Evolutionary conservation across 106 monocot species (phyloP).

Genomic region (Dendrobium catenatum): DNA sequence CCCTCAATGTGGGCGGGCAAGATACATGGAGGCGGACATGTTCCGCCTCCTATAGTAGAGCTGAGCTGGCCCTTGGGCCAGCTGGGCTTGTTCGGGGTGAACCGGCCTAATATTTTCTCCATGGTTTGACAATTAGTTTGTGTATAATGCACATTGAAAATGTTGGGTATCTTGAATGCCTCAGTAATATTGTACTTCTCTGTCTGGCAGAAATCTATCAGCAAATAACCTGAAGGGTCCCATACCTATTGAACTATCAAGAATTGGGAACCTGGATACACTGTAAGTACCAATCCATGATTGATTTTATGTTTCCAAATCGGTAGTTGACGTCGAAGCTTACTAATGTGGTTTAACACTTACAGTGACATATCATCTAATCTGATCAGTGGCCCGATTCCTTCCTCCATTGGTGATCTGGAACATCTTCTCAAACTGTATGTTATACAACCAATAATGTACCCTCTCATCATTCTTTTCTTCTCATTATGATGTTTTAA

Average conservation of each 20-base stretch:
- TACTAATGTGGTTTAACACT: neutral
- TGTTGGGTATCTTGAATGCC: neutral
- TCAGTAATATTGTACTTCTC: neutral
- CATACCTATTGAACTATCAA: constrained; percentile 79
- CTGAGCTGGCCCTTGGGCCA: too few species aligned
- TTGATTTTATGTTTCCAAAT: neutral
- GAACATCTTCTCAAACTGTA: constrained; percentile 96
- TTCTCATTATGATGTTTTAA: neutral
- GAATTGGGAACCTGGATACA: constrained; percentile 85
- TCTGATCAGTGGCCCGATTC: constrained; percentile 64
- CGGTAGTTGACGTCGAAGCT: neutral
- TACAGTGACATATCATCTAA: constrained; percentile 81
- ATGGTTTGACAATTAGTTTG: neutral
- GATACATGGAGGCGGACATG: too few species aligned
- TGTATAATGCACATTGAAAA: neutral
- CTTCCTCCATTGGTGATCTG: constrained; percentile 83
- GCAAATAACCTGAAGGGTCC: constrained; percentile 70
- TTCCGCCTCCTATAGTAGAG: too few species aligned
- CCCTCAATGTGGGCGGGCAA: too few species aligned
- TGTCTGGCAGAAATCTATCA: constrained; percentile 71
- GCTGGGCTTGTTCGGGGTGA: too few species aligned
- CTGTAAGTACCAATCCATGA: constrained; percentile 46
- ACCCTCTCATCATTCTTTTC: neutral
- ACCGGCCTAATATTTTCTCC: neutral
- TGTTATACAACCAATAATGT: constrained; percentile 1